Evolutionary conservation across 75 land plant species (phyloP), one percentile per base, ranked within the genome.

Genomic region (Cryptomeria japonica): DNA sequence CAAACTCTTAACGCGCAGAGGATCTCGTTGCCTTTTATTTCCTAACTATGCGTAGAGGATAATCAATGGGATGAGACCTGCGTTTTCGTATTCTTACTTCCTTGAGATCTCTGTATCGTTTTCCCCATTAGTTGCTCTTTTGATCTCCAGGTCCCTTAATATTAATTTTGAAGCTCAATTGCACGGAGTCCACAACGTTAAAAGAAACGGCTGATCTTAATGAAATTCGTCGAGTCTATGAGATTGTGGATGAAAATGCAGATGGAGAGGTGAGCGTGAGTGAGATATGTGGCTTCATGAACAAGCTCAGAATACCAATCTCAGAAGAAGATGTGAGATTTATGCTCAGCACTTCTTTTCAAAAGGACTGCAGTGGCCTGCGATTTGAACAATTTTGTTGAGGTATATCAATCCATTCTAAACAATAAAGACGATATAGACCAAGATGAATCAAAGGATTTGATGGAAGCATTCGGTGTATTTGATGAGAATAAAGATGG

Each of bases 401-500:
- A 38, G 1, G 41, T 79, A 18, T 39, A 79, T 22, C 28, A 79
- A 5, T 38, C 46, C 28, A 3, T 79, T 9, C 19, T 19, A 46
- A 39, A 79, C 0, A 22, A 79, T 38, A 1, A 37, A 5, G 28
- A 41, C 22, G 2, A 6, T 41, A 82, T 72, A 44, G 80, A 39
- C 38, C 55, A 25, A 16, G 25, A 16, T 16, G 85, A 76, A 28
- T 44, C 80, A 15, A 61, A 89, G n/a, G 87, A 87, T 73, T 85
- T 95, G 15, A 86, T 68, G 89, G 92, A 90, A 31, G 95, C 93
- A 3, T 94, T 94, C 44, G 85, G 88, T 39, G 93, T 95, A 31
- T 93, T 93, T 42, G 95, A 95, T 77, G 18, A 85, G 87, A 88
- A 95, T 55, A 88, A 88, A 2, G 93, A 93, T 85, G 94, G 93